phyloP scores from a whole-genome alignment of 1,284 basidiomycete genomes.

The Hortiboletus rubellus region DNA sequence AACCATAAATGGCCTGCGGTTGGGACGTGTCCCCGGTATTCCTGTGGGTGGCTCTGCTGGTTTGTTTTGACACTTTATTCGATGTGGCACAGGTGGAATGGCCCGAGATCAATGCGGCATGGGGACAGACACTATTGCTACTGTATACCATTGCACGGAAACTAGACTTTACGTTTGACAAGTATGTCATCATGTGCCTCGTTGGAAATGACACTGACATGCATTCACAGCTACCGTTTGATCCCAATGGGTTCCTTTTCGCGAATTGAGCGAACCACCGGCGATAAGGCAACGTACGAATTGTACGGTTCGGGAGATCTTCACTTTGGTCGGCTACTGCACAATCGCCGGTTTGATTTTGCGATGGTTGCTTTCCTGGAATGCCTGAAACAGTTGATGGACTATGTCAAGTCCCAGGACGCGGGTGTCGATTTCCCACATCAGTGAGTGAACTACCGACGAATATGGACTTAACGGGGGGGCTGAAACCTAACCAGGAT shows the following conservation, averaged over 20 bases:
- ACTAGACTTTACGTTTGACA: constrained; percentile 83
- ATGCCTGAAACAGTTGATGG: constrained; percentile 88
- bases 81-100: constrained; percentile 76
- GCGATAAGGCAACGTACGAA: constrained; percentile 85
- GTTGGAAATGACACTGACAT: constrained; percentile 13
- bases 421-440: constrained; percentile 79
- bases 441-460: constrained; percentile 52
- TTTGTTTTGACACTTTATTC: constrained; percentile 6
- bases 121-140: constrained; percentile 94
- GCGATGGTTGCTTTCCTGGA: constrained; percentile 97
- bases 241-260: constrained; percentile 94
- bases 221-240: constrained; percentile 69
- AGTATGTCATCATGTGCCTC: constrained; percentile 44
- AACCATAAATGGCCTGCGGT: constrained; percentile 93
- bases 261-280: constrained; percentile 80
- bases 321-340: constrained; percentile 83
- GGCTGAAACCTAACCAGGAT: constrained; percentile 55
- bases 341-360: constrained; percentile 94
- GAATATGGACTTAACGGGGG: not conserved
- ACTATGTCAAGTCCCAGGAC: constrained; percentile 77
- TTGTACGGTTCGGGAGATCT: constrained; percentile 90
- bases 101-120: constrained; percentile 98
- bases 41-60: constrained; percentile 47
- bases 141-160: constrained; percentile 90
- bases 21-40: constrained; percentile 83